Conservation (phyloP, 345 rosid genomes). For the Pistacia atlantica region DNA sequence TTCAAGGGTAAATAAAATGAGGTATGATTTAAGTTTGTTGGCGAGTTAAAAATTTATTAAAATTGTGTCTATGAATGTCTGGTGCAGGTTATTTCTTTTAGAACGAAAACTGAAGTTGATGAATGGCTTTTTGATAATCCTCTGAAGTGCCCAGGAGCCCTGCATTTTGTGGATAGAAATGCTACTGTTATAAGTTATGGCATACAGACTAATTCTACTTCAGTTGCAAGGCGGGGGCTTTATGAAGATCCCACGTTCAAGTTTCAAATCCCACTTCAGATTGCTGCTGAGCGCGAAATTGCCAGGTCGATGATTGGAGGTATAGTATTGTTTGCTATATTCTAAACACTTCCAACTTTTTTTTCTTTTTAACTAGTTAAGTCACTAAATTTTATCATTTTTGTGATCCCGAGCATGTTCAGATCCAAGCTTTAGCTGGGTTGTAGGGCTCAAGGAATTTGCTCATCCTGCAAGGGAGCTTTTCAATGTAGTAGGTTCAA, state of each 20-base stretch:
- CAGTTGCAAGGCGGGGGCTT: conserved; percentile 49
- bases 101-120: conserved; percentile 55
- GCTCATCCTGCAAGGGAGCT: conserved; percentile 67
- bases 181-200: conserved; percentile 73
- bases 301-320: conserved; percentile 82
- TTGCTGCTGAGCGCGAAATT: conserved; percentile 92
- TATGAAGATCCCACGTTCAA: conserved; percentile 84
- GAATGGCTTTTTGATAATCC: conserved; percentile 64
- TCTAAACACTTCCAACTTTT: neutral
- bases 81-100: conserved; percentile 62
- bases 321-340: conserved; percentile 21
- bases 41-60: neutral
- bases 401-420: conserved; percentile 26
- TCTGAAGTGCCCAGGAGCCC: conserved; percentile 66
- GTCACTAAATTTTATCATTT: neutral
- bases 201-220: conserved; percentile 83
- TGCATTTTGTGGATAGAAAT: conserved; percentile 63
- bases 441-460: conserved; percentile 76
- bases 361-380: neutral
- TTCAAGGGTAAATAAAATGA: neutral
- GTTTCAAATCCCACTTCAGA: conserved; percentile 86
- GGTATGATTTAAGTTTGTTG: neutral
- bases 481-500: conserved; percentile 45
- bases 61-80: neutral
- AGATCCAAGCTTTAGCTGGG: conserved; percentile 75